Percentiles rank a stretch among this genome's conserved stretches.
Conservation (phyloP, 768 basidiomycete genomes). For the Russula brevipes region DNA sequence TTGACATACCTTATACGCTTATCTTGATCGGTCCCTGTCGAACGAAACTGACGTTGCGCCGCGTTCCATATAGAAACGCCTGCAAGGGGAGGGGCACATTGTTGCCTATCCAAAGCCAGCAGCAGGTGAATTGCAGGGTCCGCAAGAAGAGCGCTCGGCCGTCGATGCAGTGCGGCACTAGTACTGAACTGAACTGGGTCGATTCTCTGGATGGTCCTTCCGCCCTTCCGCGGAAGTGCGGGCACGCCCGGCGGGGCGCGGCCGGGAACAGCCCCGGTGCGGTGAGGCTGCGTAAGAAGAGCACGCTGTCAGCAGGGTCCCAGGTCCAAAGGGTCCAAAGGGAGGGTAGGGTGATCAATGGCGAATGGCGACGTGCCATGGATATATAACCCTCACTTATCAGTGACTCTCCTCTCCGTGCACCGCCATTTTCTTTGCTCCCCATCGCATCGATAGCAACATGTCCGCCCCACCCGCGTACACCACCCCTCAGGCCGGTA, state of each 20-base stretch:
- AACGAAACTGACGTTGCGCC: constrained; percentile 10
- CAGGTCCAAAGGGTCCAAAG: constrained; percentile 11
- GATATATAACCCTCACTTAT: constrained; percentile 24
- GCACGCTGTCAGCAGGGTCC: constrained; percentile 10
- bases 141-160: constrained; percentile 5
- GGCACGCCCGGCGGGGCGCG: constrained; percentile 17
- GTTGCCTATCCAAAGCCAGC: constrained; percentile 9
- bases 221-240: constrained; percentile 7
- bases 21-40: constrained; percentile 22
- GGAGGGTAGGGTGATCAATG: constrained; percentile 12
- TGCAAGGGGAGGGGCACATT: background rate
- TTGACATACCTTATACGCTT: constrained; percentile 24
- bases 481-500: constrained; percentile 27
- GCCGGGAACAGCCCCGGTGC: constrained; percentile 10
- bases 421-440: constrained; percentile 19
- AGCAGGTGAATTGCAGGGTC: background rate
- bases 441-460: constrained; percentile 35
- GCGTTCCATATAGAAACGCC: constrained; percentile 9
- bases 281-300: constrained; percentile 23
- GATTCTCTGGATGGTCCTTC: constrained; percentile 4
- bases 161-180: background rate
- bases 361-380: constrained; percentile 14
- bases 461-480: constrained; percentile 38
- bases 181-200: constrained; percentile 8
- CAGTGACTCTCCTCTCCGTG: constrained; percentile 12